These are phyloP conservation scores for Macrotyloma uniflorum DNA, from an alignment of 306 rosid species.

Conservation along the genomic window DNA sequence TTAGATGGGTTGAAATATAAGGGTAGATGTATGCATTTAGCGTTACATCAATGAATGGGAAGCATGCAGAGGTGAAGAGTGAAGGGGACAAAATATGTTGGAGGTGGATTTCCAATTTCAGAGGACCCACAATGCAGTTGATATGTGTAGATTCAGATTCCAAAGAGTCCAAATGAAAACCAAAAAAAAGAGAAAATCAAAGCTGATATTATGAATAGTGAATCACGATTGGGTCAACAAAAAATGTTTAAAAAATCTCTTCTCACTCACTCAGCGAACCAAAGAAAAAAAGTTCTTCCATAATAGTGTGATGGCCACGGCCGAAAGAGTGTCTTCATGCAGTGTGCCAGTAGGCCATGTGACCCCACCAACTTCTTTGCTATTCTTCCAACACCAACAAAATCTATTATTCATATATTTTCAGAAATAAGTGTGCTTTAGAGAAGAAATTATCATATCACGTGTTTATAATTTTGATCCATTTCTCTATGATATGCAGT, in stretches of 20 bases:
- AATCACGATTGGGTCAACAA: constrained; percentile 48
- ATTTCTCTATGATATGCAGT: neutral
- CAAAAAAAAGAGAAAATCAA: neutral
- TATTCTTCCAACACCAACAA: constrained; percentile 13
- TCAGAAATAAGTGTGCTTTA: neutral
- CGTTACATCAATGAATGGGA: constrained; percentile 7
- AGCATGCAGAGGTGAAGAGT: neutral
- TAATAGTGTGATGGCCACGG: constrained; percentile 28
- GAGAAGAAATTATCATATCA: neutral
- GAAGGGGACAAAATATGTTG: constrained; percentile 25
- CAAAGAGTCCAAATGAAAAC: constrained; percentile 17
- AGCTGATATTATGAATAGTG: neutral
- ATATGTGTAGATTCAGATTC: constrained; percentile 35
- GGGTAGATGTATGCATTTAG: constrained; percentile 25
- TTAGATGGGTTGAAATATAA: constrained; percentile 30
- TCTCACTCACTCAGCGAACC: constrained; percentile 35
- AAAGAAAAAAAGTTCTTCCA: constrained; percentile 36
- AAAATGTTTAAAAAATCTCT: constrained; percentile 40
- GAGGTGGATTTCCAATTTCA: constrained; percentile 23
- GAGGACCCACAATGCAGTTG: constrained; percentile 51
- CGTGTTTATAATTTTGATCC: neutral
- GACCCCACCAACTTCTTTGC: constrained; percentile 25
- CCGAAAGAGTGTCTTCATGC: constrained; percentile 34
- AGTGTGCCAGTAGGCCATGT: neutral
- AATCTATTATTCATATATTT: neutral